A percentile compares a stretch with the other conserved stretches of the same genome.
Conservation (phyloP, 257 asterid genomes). For the Cynanchum wilfordii region DNA sequence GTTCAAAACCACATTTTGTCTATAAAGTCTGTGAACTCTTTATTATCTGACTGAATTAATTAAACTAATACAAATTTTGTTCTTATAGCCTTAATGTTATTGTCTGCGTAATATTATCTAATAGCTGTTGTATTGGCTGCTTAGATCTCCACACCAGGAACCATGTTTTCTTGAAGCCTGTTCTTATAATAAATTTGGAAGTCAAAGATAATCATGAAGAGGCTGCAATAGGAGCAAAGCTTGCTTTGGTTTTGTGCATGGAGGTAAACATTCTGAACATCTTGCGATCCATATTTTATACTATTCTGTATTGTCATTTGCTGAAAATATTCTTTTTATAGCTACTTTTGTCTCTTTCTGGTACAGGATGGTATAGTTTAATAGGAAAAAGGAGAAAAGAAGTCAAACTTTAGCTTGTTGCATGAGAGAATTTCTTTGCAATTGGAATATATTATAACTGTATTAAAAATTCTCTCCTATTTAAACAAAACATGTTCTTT, state of each 20-base stretch:
- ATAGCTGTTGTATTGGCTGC: constrained; percentile 19
- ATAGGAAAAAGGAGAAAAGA: no score
- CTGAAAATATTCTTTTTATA: background rate
- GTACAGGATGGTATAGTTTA: no score
- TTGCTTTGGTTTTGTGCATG: constrained; percentile 77
- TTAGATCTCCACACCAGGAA: constrained; percentile 74
- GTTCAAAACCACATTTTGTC: no score
- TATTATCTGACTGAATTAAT: no score
- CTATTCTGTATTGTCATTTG: no score
- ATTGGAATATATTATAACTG: no score
- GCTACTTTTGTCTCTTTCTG: background rate
- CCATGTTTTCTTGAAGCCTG: constrained; percentile 73
- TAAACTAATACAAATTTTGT: no score
- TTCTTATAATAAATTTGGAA: constrained; percentile 79
- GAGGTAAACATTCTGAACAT: constrained; percentile 40
- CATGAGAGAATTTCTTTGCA: no score
- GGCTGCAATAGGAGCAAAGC: constrained; percentile 91
- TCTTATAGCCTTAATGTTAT: background rate
- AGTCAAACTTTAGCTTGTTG: no score
- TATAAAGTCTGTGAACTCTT: no score
- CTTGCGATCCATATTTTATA: background rate
- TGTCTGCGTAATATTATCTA: background rate
- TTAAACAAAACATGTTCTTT: no score
- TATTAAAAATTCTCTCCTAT: no score
- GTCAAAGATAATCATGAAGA: constrained; percentile 99